Percentiles rank a stretch among this genome's conserved stretches.
phyloP scores from a whole-genome alignment of 345 rosid species.

The Populus deltoides region DNA sequence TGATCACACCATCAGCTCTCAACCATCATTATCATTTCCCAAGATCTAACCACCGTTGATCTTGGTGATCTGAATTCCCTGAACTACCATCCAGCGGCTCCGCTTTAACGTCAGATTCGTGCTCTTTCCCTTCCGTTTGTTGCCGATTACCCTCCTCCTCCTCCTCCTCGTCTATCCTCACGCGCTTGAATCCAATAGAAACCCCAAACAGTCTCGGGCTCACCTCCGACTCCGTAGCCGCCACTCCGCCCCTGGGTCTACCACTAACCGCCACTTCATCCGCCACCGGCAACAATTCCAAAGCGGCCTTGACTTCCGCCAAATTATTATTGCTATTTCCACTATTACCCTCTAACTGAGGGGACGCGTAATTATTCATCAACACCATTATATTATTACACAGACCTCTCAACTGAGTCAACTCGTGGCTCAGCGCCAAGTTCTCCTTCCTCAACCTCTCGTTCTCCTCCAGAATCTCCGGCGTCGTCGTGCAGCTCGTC shows the following conservation, averaged over 20 bases:
- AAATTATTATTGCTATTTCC: constrained; percentile 8
- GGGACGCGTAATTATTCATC: constrained; percentile 58
- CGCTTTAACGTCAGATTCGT: constrained; percentile 44
- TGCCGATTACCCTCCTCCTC: constrained; percentile 28
- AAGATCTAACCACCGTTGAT: constrained; percentile 61
- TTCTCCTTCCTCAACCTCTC: constrained; percentile 76
- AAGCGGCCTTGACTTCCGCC: constrained; percentile 36
- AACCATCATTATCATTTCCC: constrained; percentile 33
- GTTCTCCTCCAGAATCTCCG: constrained; percentile 79
- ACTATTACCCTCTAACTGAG: constrained; percentile 34
- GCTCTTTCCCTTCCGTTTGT: constrained; percentile 23
- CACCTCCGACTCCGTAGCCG: constrained; percentile 20
- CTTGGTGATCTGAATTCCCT: constrained; percentile 33
- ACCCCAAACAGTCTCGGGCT: constrained; percentile 82
- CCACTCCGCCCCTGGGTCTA: constrained; percentile 5
- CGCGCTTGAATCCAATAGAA: constrained; percentile 70
- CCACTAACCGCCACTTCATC: constrained; percentile 8
- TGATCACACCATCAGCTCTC: too few species aligned
- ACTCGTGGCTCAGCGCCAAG: constrained; percentile 56
- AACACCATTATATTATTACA: constrained; percentile 55
- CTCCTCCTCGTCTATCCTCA: constrained; percentile 47
- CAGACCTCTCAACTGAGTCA: constrained; percentile 60
- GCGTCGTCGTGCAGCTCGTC: constrained; percentile 64
- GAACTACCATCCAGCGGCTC: constrained; percentile 51
- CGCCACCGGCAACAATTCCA: constrained; percentile 42